Evolutionary conservation across 345 rosid species (phyloP).

Genomic region (Gossypium thurberi): DNA sequence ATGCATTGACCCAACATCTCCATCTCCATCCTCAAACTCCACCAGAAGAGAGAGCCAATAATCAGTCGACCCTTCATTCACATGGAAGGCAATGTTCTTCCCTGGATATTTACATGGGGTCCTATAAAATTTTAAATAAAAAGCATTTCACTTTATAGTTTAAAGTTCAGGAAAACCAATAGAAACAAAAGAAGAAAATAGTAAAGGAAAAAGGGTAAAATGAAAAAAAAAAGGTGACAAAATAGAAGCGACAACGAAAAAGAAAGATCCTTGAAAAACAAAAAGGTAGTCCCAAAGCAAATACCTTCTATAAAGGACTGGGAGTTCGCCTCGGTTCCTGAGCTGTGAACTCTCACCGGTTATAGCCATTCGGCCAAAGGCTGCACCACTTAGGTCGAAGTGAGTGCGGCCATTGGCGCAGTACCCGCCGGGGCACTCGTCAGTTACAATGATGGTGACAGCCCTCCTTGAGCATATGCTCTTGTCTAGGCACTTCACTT

Average conservation of each 20-base stretch:
- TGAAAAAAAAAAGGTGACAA: neutral
- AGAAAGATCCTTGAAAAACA: neutral
- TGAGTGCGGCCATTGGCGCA: constrained; percentile 63
- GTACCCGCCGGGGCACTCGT: constrained; percentile 79
- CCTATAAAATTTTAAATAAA: constrained; percentile 28
- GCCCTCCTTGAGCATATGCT: constrained; percentile 75
- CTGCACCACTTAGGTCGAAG: constrained; percentile 96
- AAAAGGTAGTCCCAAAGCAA: neutral
- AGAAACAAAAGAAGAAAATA: neutral
- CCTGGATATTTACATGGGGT: constrained; percentile 81
- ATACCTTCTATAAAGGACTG: constrained; percentile 41
- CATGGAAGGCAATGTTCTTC: constrained; percentile 79
- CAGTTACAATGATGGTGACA: constrained; percentile 83
- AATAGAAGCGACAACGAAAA: neutral
- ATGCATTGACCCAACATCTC: constrained; percentile 95
- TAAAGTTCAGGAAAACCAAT: neutral
- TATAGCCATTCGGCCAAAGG: constrained; percentile 84
- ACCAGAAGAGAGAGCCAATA: constrained; percentile 82
- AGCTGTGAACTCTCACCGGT: constrained; percentile 56
- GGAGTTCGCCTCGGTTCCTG: constrained; percentile 73
- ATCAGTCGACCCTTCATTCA: constrained; percentile 83
- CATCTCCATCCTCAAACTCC: constrained; percentile 95
- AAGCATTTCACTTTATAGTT: neutral
- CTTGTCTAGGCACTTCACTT: constrained; percentile 67
- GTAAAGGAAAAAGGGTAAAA: neutral